Conservation (phyloP, 1,284 basidiomycete species). For the Marasmius fiardii region DNA sequence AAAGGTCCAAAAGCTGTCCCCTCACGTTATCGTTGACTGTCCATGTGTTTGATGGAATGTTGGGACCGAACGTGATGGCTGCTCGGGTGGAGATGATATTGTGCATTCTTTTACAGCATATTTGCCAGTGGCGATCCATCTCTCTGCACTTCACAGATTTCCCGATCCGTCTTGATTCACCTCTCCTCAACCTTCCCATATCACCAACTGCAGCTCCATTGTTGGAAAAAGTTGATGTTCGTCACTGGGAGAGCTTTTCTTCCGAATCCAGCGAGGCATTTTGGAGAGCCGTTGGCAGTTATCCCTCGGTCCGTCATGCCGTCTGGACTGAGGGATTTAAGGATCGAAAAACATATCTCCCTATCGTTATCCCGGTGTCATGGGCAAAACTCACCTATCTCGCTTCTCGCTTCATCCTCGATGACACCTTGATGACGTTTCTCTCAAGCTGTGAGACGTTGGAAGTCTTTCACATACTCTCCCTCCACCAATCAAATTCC, state of each 20-base stretch:
- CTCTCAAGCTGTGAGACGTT: neutral
- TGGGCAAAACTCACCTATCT: neutral
- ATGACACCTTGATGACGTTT: neutral
- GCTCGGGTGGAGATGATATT: no score
- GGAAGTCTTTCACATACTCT: neutral
- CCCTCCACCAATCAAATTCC: neutral
- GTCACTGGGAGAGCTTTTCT: neutral
- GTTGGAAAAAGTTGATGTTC: no score
- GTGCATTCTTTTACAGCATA: no score
- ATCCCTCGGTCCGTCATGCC: neutral
- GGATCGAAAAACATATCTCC: neutral
- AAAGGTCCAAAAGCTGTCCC: constrained; percentile 10
- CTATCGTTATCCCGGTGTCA: neutral
- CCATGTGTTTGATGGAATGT: no score
- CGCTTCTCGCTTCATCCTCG: neutral
- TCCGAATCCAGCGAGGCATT: neutral
- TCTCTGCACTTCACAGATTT: no score
- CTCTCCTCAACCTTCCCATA: no score
- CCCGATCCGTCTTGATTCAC: no score
- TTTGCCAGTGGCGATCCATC: no score
- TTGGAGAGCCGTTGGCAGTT: neutral
- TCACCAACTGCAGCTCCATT: no score
- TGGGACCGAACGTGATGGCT: no score
- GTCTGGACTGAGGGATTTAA: neutral
- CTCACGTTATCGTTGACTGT: neutral